These are phyloP conservation scores for Sphagnum tenellum DNA, from an alignment of 225 moss, liverwort and hornwort genomes.

Conservation along the genomic window DNA sequence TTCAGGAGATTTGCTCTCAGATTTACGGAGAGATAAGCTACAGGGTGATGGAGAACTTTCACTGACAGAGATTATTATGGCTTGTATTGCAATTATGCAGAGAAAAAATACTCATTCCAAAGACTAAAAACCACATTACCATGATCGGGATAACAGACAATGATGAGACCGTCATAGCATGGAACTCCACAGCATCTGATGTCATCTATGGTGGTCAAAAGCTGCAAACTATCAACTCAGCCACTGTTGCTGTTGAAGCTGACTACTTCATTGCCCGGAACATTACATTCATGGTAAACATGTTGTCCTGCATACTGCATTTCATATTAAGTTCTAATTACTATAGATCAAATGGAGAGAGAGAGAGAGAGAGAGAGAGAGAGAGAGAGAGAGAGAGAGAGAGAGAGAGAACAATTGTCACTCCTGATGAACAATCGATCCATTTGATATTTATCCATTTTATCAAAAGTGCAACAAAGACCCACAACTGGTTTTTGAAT, in stretches of 20 bases:
- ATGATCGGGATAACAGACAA: slow-evolving; percentile 15
- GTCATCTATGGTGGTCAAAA: slow-evolving; percentile 3
- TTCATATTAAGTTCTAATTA: too few relatives aligned
- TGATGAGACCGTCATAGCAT: slow-evolving; percentile 22
- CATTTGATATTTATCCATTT: not conserved
- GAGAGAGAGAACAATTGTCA: not conserved
- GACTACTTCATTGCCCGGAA: slow-evolving; percentile 42
- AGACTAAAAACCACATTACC: slow-evolving; percentile 22
- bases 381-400: not conserved
- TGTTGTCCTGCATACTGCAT: not conserved
- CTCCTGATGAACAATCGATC: not conserved
- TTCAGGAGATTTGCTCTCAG: too few relatives aligned
- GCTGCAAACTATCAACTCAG: slow-evolving; percentile 29
- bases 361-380: not conserved
- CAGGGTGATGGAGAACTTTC: too few relatives aligned
- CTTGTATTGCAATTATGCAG: slow-evolving; percentile 10
- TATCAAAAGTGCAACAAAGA: too few relatives aligned
- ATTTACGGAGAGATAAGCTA: too few relatives aligned
- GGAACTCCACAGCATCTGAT: slow-evolving; percentile 31
- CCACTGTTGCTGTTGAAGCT: slow-evolving; percentile 32
- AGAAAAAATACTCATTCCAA: slow-evolving; percentile 30
- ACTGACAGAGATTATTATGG: too few relatives aligned
- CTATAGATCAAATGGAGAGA: too few relatives aligned
- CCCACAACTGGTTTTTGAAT: not conserved
- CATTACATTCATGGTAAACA: slow-evolving; percentile 39